These are phyloP conservation scores for Kwoniella europaea DNA, from an alignment of 768 basidiomycete species.

Conservation along the genomic window DNA sequence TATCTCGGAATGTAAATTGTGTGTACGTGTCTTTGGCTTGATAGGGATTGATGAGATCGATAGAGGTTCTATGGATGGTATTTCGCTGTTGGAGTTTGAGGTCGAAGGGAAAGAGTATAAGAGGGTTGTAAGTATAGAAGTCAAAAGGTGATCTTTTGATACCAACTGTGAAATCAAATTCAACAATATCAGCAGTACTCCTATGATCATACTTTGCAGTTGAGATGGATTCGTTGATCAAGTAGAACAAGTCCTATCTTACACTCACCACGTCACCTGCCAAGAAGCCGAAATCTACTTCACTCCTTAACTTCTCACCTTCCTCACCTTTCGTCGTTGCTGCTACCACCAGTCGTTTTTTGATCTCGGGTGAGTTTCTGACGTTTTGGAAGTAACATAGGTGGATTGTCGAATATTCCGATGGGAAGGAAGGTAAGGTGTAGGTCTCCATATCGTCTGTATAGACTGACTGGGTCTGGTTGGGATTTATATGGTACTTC, in stretches of 20 bases:
- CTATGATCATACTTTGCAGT: not conserved
- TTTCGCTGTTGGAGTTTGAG: not conserved
- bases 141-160: constrained; percentile 77
- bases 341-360: constrained; percentile 73
- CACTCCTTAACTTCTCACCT: constrained; percentile 72
- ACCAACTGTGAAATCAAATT: constrained; percentile 67
- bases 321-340: constrained; percentile 65
- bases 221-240: not conserved
- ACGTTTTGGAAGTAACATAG: constrained; percentile 73
- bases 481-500: too few species aligned
- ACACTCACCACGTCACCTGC: constrained; percentile 76
- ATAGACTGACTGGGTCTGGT: too few species aligned
- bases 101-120: constrained; percentile 26
- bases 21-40: constrained; percentile 71
- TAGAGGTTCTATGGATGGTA: constrained; percentile 2
- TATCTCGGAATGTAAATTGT: constrained; percentile 88
- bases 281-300: constrained; percentile 89
- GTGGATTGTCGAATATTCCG: constrained; percentile 60
- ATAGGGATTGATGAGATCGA: constrained; percentile 7
- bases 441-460: constrained; percentile 57
- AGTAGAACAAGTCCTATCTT: not conserved
- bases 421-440: constrained; percentile 46
- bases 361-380: constrained; percentile 67
- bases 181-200: not conserved
- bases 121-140: constrained; percentile 67